Percentiles rank a stretch among this genome's conserved stretches.
Conservation (phyloP, 148 eudicot species). For the Fagopyrum esculentum region DNA sequence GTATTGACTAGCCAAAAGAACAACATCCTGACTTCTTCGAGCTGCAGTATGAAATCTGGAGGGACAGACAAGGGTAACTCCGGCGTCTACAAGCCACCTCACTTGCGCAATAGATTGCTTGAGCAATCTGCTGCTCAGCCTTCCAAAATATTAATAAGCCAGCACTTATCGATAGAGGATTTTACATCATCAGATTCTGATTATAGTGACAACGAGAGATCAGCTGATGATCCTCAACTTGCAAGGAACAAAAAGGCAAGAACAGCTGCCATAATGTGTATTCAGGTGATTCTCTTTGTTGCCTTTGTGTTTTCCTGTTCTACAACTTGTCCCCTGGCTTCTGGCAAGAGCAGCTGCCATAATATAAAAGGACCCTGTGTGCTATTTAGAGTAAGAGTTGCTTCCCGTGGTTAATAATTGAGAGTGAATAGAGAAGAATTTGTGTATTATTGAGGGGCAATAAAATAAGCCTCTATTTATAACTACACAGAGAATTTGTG, state of each 20-base stretch:
- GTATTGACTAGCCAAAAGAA: constrained; percentile 25
- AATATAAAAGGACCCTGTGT: neutral
- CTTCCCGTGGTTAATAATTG: neutral
- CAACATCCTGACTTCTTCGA: constrained; percentile 26
- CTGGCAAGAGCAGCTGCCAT: neutral
- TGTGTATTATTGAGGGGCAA: too few species aligned
- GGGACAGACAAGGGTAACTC: constrained; percentile 35
- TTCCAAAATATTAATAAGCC: constrained; percentile 33
- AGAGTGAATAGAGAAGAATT: too few species aligned
- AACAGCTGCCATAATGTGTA: constrained; percentile 77
- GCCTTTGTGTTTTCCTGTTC: neutral
- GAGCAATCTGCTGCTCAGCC: constrained; percentile 29
- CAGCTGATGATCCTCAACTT: constrained; percentile 31
- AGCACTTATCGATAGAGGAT: constrained; percentile 33
- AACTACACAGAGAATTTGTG: too few species aligned
- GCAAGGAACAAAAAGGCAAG: constrained; percentile 56
- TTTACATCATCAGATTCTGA: constrained; percentile 85
- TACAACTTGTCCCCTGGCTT: neutral
- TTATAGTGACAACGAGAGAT: constrained; percentile 71
- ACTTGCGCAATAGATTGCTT: constrained; percentile 48
- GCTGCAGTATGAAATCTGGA: constrained; percentile 15
- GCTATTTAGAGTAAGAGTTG: neutral
- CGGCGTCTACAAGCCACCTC: constrained; percentile 93
- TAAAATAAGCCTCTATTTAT: too few species aligned
- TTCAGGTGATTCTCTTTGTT: constrained; percentile 52